Evolutionary conservation across 2,329 filamentous ascomycete species (phyloP), one percentile per base, ranked within the genome.

Genomic region (Colletotrichum gloeosporioides): DNA sequence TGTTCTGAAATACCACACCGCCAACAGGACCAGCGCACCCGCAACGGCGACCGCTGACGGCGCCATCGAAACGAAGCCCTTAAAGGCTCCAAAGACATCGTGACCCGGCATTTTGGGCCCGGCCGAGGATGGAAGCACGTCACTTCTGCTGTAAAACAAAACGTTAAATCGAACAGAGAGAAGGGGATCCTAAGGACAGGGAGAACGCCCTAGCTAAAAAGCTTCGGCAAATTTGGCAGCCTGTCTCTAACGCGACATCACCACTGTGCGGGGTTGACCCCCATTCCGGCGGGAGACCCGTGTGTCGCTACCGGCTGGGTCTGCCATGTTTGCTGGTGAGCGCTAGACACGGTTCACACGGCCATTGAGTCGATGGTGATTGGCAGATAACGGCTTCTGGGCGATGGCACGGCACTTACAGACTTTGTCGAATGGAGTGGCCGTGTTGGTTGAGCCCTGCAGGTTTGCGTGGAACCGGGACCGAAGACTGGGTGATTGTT

Each of bases 201-300:
- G 29, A 13, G 31, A 53, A 34, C 12, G 59, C n/a, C 29, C 68
- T 53, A 63, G 68, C 25, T 59, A 53, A 55, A 63, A 62, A 70
- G 6, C 15, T 34, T 53, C 34, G 25, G 27, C 25, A 49, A 36
- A 36, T 68, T 32, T 34, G 9, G 18, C n/a, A 34, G 18, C 31
- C 27, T 1, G 25, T 53, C 68, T 31, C 32, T 27, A 25, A 49
- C 36, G n/a, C 15, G 18, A 55, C 12, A 27, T 39, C 31, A 13
- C 22, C 32, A 53, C 12, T 27, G 73, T 75, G 72, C 67, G 62
- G 73, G 73, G 73, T 57, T 31, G 67, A 44, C 18, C 61, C 66
- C 61, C 22, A 57, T 65, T 65, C 59, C 16, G 32, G 25, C 34
- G 29, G 49, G 27, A 36, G n/a, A 49, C 65, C 66, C 39, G 18